Base-by-base conservation (phyloP, 2,329 filamentous ascomycete species). In the Fulvia fulva region DNA sequence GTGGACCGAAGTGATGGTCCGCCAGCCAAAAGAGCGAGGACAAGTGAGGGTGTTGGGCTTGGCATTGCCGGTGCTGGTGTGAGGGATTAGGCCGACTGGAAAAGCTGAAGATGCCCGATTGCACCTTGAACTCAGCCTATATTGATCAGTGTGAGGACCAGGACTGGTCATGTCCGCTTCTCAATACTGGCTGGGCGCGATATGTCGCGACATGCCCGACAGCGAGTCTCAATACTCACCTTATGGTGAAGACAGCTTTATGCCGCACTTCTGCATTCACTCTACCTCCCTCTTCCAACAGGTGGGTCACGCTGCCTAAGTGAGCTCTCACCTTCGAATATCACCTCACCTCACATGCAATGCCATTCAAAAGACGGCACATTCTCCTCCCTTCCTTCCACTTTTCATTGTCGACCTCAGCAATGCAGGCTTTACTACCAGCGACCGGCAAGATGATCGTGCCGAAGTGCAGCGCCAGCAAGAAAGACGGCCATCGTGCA, bases 21-120 rank as follows among this genome's bases (percentile, higher is more conserved):
- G 66, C 67, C 74, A 25, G 68, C 74, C 14, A 87, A 86, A 73
- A 81, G 80, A 67, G 72, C 78, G 26, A 79, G 80, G 63, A 68
- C 76, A 57, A 75, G 74, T 63, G 76, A 77, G 30, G 57, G 56
- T 11, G 61, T 70, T 19, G 68, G 68, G 5, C 52, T 70, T 51
- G 68, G 68, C 11, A 70, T 70, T 52, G 66, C 62, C 45, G 66
- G 63, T 5, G 57, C 67, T 45, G 66, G 63, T 6, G 57, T 67
- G 43, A 63, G 60, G 56, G 55, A 67, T 19, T 67, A 57, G 51
- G 47, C 32, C 19, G 9, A 9, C 44, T 1, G 44, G 5, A 11
- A 9, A 22, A 22, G 8, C 11, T 22, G 19, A 6, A 22, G 11
- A 25, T 47, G 6, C 44, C 28, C 28, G 12, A 26, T 25, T 9